These are phyloP conservation scores for Dioscorea cayenensis DNA, from an alignment of 116 monocot genomes.

Conservation along the genomic window DNA sequence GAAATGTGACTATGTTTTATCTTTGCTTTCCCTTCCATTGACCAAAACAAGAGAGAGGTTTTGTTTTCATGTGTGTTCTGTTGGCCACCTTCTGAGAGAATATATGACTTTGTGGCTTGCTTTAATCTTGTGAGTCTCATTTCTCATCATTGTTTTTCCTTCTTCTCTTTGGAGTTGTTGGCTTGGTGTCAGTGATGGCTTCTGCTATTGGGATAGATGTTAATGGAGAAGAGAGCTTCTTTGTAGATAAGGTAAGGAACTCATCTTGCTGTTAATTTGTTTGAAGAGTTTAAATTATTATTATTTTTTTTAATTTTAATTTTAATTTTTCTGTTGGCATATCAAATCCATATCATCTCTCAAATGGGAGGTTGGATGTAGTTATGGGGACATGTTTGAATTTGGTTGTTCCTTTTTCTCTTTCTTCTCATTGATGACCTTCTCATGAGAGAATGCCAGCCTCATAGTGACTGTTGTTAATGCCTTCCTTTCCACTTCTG, in stretches of 20 bases:
- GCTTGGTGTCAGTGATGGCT: slow-evolving; percentile 1
- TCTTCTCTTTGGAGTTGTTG: background rate
- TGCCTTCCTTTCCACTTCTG: background rate
- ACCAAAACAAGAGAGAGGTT: slow-evolving; percentile 10
- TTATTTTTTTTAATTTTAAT: too few species aligned
- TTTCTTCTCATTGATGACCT: slow-evolving; percentile 21
- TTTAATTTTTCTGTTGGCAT: slow-evolving; percentile 4
- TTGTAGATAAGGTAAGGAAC: slow-evolving; percentile 59
- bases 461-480: background rate
- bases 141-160: slow-evolving; percentile 21
- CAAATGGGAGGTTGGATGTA: slow-evolving; percentile 1
- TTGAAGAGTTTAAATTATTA: too few species aligned
- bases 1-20: slow-evolving; percentile 10
- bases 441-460: background rate
- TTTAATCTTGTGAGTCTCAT: slow-evolving; percentile 4
- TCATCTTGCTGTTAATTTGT: too few species aligned
- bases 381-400: background rate
- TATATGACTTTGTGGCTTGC: slow-evolving; percentile 12
- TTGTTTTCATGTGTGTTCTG: slow-evolving; percentile 22
- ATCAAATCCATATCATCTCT: background rate
- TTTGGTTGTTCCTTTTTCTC: background rate
- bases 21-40: slow-evolving; percentile 16
- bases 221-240: slow-evolving; percentile 78
- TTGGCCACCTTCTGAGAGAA: slow-evolving; percentile 18
- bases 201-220: slow-evolving; percentile 69